A percentile compares a stretch with the other conserved stretches of the same genome.
Conservation (phyloP, 2,329 filamentous ascomycete genomes). For the Ceratocystis destructans region DNA sequence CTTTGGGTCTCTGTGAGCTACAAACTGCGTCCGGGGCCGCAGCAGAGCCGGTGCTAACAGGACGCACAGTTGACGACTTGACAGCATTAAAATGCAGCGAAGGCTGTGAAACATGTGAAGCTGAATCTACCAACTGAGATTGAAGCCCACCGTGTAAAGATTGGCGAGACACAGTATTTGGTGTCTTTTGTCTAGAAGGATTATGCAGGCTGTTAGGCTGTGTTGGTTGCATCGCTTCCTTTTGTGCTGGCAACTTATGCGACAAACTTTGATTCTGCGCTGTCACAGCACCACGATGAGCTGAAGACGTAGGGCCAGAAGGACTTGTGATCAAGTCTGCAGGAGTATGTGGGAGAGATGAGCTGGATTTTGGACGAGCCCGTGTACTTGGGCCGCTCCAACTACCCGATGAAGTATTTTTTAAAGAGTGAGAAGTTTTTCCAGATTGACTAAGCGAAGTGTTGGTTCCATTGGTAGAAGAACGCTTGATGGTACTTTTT, state of each 20-base stretch:
- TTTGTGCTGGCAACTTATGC: conserved; percentile 3
- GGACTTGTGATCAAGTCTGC: neutral
- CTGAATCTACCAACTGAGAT: neutral
- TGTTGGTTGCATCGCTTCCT: neutral
- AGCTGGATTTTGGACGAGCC: conserved; percentile 11
- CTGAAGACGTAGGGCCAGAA: neutral
- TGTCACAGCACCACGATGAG: neutral
- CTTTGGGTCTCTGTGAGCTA: neutral
- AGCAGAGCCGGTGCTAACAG: conserved; percentile 4
- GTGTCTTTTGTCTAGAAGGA: conserved; percentile 9
- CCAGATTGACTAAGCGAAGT: neutral
- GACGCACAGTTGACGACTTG: neutral
- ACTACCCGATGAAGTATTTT: neutral
- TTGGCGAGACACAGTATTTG: conserved; percentile 3
- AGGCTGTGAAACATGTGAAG: neutral
- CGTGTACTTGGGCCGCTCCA: conserved; percentile 1
- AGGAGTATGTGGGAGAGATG: neutral
- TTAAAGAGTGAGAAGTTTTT: neutral
- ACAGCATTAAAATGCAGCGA: neutral
- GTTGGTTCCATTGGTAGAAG: neutral
- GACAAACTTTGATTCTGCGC: neutral
- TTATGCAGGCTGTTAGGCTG: conserved; percentile 12
- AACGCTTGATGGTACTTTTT: conserved; percentile 24
- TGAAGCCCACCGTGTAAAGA: neutral
- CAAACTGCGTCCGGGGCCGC: neutral